phyloP scores from a whole-genome alignment of 2,329 filamentous ascomycete species.

The Trichoderma aggressivum region DNA sequence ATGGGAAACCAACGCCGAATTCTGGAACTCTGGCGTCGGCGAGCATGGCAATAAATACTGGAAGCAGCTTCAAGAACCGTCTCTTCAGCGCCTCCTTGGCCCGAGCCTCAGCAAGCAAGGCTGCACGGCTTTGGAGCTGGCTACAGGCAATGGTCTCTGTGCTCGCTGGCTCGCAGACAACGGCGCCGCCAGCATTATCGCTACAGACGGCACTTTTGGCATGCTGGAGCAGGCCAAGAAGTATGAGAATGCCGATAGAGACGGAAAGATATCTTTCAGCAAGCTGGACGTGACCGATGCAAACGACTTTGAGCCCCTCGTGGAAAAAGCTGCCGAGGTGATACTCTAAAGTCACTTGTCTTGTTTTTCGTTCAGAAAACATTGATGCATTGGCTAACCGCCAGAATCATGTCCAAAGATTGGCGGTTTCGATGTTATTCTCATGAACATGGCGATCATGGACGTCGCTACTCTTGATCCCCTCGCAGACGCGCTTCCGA shows the following conservation, averaged over 20 bases:
- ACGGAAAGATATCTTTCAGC: constrained; percentile 29
- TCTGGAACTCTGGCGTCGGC: constrained; percentile 43
- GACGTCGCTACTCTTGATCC: constrained; percentile 43
- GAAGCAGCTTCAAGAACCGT: constrained; percentile 40
- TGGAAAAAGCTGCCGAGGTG: constrained; percentile 17
- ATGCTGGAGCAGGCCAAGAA: constrained; percentile 40
- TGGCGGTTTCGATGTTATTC: constrained; percentile 40
- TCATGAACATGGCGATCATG: constrained; percentile 50
- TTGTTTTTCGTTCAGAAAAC: not conserved
- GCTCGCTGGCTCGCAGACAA: constrained; percentile 41
- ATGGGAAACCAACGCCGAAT: constrained; percentile 42
- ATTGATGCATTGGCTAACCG: not conserved
- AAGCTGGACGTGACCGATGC: constrained; percentile 39
- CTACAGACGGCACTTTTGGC: constrained; percentile 41
- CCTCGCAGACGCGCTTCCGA: constrained; percentile 39
- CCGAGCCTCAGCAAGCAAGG: constrained; percentile 22
- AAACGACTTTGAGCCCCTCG: constrained; percentile 17
- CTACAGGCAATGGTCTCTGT: constrained; percentile 48
- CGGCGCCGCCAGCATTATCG: constrained; percentile 37
- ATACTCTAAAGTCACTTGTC: not conserved
- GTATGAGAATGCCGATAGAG: not conserved
- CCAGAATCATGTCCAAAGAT: constrained; percentile 20
- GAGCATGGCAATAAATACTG: constrained; percentile 44
- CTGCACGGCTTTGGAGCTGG: constrained; percentile 43
- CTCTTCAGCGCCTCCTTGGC: constrained; percentile 35